Percentiles rank a stretch among this genome's conserved stretches.
Evolutionary conservation across 441 rosid species (phyloP).

Genomic region (Mallotus japonicus): DNA sequence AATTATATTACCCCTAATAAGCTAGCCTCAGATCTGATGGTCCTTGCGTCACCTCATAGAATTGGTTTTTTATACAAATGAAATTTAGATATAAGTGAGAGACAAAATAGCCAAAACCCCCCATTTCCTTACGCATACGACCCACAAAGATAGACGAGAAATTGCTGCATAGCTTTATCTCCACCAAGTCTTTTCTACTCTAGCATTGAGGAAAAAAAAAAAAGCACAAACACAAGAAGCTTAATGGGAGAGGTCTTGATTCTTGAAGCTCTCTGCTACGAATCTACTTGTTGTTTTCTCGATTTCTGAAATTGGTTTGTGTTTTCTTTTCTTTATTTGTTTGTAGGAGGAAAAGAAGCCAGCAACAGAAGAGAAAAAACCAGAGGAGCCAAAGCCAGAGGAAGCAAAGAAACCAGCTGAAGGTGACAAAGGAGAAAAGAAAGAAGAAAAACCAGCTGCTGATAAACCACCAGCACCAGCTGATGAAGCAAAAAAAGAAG

Average conservation of each 20-base stretch:
- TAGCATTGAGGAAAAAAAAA: neutral
- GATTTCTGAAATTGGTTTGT: neutral
- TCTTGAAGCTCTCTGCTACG: conserved; percentile 4
- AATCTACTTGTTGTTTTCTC: neutral
- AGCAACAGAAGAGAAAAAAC: conserved; percentile 31
- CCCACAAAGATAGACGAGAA: conserved; percentile 19
- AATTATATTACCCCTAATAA: no score
- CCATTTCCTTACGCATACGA: neutral
- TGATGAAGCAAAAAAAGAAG: conserved; percentile 31
- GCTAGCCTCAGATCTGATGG: conserved; percentile 33
- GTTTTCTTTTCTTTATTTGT: neutral
- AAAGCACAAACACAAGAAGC: neutral
- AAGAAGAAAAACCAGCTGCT: conserved; percentile 30
- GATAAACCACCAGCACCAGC: conserved; percentile 25
- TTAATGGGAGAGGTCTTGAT: conserved; percentile 61
- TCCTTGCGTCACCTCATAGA: neutral
- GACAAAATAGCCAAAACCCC: neutral
- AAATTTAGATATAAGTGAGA: conserved; percentile 5
- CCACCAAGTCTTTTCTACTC: conserved; percentile 23
- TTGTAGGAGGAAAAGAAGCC: conserved; percentile 65
- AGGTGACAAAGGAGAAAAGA: conserved; percentile 27
- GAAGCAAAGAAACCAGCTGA: conserved; percentile 32
- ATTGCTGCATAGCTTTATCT: conserved; percentile 29
- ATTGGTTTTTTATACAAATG: neutral
- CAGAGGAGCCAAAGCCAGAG: conserved; percentile 33